Percentiles rank a stretch among this genome's conserved stretches.
Evolutionary conservation across 345 rosid species (phyloP).

Genomic region (Rhizophora apiculata): DNA sequence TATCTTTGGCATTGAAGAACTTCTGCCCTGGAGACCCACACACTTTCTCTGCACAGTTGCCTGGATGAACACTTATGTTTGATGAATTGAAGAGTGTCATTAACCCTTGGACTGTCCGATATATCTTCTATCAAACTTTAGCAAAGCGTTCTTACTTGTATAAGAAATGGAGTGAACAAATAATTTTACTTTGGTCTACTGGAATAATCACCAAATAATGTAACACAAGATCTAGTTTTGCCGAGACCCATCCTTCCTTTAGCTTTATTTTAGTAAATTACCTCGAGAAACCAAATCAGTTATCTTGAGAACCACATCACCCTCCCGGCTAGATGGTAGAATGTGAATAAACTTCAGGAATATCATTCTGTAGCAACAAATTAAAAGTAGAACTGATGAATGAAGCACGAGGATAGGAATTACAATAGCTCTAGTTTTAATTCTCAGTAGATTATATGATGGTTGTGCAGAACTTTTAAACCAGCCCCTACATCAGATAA

Average conservation of each 20-base stretch:
- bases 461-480: constrained; percentile 51
- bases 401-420: background rate
- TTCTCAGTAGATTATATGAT: constrained; percentile 58
- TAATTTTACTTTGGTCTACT: background rate
- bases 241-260: background rate
- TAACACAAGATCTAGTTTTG: background rate
- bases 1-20: constrained; percentile 67
- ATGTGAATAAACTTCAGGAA: constrained; percentile 26
- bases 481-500: constrained; percentile 50
- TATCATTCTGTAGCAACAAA: background rate
- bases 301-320: constrained; percentile 53
- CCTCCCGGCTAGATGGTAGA: constrained; percentile 41
- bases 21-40: constrained; percentile 59
- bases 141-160: background rate
- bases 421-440: constrained; percentile 57
- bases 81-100: background rate
- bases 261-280: constrained; percentile 14
- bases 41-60: constrained; percentile 36
- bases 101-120: background rate
- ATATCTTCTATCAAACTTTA: background rate
- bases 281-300: constrained; percentile 82
- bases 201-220: background rate
- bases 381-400: background rate
- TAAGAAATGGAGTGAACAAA: background rate
- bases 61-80: constrained; percentile 41